Percentiles rank a stretch among this genome's conserved stretches.
Conservation (phyloP, 257 asterid genomes). For the Solanum pinnatisectum region DNA sequence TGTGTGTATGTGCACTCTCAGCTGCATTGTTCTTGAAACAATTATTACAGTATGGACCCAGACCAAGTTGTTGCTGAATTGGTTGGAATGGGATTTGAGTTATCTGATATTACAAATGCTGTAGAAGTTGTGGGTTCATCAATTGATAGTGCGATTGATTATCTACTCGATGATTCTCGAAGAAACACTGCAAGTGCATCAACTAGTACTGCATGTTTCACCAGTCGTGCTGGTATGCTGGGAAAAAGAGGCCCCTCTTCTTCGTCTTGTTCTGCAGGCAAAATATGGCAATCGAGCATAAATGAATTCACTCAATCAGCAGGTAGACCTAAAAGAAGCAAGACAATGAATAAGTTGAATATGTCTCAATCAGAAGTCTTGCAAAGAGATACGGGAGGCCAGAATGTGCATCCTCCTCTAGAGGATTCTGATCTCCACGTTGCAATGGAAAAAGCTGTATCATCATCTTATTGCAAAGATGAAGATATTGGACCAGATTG, state of each 20-base stretch:
- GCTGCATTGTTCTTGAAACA: background rate
- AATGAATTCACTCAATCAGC: conserved; percentile 26
- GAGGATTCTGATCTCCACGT: conserved; percentile 2
- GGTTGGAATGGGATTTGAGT: conserved; percentile 64
- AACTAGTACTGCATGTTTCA: conserved; percentile 13
- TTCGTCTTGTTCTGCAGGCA: conserved; percentile 18
- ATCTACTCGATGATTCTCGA: conserved; percentile 37
- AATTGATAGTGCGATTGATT: conserved; percentile 49
- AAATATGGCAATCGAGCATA: conserved; percentile 46
- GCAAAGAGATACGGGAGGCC: conserved; percentile 8
- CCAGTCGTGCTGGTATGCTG: conserved; percentile 5
- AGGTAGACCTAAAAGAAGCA: conserved; percentile 27
- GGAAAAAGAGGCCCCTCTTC: conserved; percentile 30
- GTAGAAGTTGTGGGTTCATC: conserved; percentile 51
- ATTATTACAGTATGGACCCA: conserved; percentile 3
- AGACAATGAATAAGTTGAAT: conserved; percentile 5
- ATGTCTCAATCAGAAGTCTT: conserved; percentile 4
- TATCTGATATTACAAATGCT: conserved; percentile 41
- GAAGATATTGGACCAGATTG: conserved; percentile 38
- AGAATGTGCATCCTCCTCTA: conserved; percentile 9
- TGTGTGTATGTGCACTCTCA: background rate
- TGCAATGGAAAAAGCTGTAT: background rate
- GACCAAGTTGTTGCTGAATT: conserved; percentile 50
- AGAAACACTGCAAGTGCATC: conserved; percentile 28
- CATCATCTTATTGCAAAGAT: conserved; percentile 15